phyloP scores from a whole-genome alignment of 2,329 filamentous ascomycete species.

The Sclerotinia sclerotiorum region DNA sequence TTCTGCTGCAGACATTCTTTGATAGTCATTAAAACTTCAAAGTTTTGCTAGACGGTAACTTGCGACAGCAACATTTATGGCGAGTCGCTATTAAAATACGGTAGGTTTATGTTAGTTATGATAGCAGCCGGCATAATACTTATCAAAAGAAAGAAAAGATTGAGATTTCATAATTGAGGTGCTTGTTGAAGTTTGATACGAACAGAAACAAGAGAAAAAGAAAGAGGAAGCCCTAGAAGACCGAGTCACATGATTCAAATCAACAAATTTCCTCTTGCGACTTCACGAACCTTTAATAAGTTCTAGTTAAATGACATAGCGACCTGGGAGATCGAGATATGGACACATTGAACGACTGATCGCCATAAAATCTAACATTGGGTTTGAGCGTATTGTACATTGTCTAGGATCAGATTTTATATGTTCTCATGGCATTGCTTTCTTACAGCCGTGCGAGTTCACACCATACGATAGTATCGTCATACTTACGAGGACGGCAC shows the following conservation, averaged over 20 bases:
- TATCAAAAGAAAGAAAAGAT: not conserved
- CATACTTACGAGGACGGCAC: too few relatives aligned
- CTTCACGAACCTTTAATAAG: too few relatives aligned
- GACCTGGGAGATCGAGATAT: too few relatives aligned
- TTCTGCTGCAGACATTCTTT: slow-evolving; percentile 10
- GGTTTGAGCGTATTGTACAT: too few relatives aligned
- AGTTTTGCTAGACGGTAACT: not conserved
- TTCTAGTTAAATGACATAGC: too few relatives aligned
- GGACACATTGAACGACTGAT: too few relatives aligned
- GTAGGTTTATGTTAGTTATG: not conserved
- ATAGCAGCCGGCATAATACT: not conserved
- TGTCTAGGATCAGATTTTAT: too few relatives aligned
- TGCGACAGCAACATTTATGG: not conserved
- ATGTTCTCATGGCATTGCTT: too few relatives aligned
- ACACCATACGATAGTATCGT: too few relatives aligned
- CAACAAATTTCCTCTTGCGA: not conserved
- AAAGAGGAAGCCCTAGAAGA: not conserved
- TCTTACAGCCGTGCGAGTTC: too few relatives aligned
- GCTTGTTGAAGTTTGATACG: not conserved
- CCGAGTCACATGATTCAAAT: not conserved
- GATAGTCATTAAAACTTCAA: not conserved
- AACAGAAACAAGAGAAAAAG: not conserved
- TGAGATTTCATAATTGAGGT: not conserved
- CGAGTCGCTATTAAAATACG: not conserved
- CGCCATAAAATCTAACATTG: too few relatives aligned